Evolutionary conservation across 129 eudicot genomes (phyloP).

Genomic region (Sambucus nigra): DNA sequence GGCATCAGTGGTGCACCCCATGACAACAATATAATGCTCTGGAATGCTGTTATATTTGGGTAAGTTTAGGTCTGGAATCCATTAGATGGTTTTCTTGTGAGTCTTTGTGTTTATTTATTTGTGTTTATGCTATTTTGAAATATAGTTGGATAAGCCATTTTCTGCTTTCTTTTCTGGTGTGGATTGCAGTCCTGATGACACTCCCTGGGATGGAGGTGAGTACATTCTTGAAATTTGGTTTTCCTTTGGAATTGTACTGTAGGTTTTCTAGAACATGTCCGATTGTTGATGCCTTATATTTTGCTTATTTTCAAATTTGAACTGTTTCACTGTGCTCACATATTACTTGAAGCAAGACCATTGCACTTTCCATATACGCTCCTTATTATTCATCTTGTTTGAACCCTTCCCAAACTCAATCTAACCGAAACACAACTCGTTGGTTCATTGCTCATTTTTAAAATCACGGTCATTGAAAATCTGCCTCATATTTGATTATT

Average conservation of each 20-base stretch:
- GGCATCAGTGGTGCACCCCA: constrained; percentile 38
- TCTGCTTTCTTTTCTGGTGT: background rate
- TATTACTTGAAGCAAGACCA: background rate
- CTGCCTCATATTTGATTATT: no score
- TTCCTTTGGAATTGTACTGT: background rate
- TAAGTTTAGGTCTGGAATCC: background rate
- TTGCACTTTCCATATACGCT: background rate
- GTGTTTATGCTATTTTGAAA: background rate
- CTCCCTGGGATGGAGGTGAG: constrained; percentile 28
- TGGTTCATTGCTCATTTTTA: background rate
- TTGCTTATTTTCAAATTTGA: background rate
- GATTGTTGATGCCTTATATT: no score
- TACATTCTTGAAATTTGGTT: background rate
- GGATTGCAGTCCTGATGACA: constrained; percentile 18
- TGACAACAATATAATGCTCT: constrained; percentile 19
- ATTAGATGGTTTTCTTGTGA: background rate
- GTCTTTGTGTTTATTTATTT: no score
- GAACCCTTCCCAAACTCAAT: background rate
- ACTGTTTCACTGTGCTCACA: background rate
- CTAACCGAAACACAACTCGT: background rate
- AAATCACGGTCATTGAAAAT: background rate
- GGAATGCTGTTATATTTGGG: constrained; percentile 30
- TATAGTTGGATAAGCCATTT: background rate
- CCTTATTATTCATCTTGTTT: background rate
- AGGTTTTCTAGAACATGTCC: no score